Evolutionary conservation across 192 early-diverging fungal species (phyloP), one percentile per base, ranked within the genome.

Genomic region (Ambispora gerdemannii): DNA sequence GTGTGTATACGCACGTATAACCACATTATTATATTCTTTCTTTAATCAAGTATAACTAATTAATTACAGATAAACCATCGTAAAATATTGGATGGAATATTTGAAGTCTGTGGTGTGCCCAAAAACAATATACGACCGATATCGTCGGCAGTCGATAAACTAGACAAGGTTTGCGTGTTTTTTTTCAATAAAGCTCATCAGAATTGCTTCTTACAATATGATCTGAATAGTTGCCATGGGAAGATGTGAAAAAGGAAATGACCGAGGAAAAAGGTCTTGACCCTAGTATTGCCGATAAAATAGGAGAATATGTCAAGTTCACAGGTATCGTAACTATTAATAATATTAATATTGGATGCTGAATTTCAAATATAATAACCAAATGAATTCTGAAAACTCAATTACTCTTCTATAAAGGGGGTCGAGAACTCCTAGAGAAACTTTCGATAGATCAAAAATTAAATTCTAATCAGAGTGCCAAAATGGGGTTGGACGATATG

Each of bases 131-230:
- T 97, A 70, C 85, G 97, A 1, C 74, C 92, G 2, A 97, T 99
- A 25, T 97, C 95, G 20, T 97, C 95, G 49, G 95, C 97, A 0
- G 94, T 99, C 6, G 97, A 99, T 77, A 99, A 99, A 82, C 84
- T 99, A 13, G 97, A 99, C 81, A 98, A 98, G 81, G 81, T 85
- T 19, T 50, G 11, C 13, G 13, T 19, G 19, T 35, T 30, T 31
- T 28, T 65, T 10, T 20, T 15, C 25, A n/a, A 36, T 49, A 64
- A 11, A 43, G 15, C 15, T 43, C 38, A 15, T 6, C 6, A 10
- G 38, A 10, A 10, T 15, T 64, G 24, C 22, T 22, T 36, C 11
- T 43, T 24, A 13, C 20, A 32, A 36, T 1, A 0, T 19, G 15
- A n/a, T 22, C 50, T 61, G 31, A 31, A 30, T 50, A 86, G 81